Conservation (phyloP, 106 monocot genomes). For the Dendrobium nobile region DNA sequence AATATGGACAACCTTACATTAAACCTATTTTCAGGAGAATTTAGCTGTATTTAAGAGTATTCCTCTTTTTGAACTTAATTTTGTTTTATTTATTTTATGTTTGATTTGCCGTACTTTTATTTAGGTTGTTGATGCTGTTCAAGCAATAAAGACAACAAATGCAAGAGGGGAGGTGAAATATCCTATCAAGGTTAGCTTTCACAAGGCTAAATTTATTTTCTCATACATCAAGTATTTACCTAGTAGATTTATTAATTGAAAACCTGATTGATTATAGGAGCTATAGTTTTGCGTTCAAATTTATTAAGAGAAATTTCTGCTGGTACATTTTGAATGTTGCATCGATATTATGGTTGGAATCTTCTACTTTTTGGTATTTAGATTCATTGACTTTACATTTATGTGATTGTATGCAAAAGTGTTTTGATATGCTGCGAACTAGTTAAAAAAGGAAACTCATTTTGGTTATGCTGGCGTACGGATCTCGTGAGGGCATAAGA, state of each 20-base stretch:
- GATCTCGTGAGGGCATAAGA: not conserved
- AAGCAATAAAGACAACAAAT: constrained; percentile 86
- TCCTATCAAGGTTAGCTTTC: constrained; percentile 76
- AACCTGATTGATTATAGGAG: not conserved
- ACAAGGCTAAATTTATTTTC: not conserved
- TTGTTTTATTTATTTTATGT: not conserved
- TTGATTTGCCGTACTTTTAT: not conserved
- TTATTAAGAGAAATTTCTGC: not conserved
- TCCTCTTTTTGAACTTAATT: not conserved
- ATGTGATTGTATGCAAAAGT: not conserved
- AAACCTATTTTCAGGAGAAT: not conserved
- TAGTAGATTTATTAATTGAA: not conserved
- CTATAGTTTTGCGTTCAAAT: not conserved
- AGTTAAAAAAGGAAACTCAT: not conserved
- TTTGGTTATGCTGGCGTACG: not conserved
- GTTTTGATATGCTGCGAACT: not conserved
- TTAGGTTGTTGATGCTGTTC: constrained; percentile 96
- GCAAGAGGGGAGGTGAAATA: constrained; percentile 87
- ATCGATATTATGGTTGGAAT: not conserved
- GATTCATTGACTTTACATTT: not conserved
- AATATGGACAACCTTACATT: not conserved
- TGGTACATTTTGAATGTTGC: not conserved
- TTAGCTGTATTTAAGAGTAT: not conserved
- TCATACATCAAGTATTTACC: not conserved
- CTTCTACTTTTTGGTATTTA: not conserved